Evolutionary conservation across 2,329 filamentous ascomycete species (phyloP).

Genomic region (Colletotrichum incanum): DNA sequence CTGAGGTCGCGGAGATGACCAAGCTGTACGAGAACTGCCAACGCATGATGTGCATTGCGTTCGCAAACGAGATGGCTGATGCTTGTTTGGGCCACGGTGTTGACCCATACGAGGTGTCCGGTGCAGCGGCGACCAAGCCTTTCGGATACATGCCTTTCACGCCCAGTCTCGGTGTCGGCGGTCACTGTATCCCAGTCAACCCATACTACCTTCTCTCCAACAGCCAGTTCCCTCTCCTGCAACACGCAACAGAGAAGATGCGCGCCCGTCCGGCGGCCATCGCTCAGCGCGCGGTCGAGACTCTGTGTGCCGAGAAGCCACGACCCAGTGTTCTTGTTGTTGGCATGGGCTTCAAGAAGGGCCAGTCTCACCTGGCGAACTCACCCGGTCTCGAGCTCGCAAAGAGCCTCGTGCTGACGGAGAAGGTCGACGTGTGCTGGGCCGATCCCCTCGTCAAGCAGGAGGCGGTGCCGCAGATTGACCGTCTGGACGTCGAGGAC

Average conservation of each 20-base stretch:
- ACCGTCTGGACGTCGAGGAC: conserved; percentile 53
- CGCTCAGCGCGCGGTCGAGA: conserved; percentile 54
- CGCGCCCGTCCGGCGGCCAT: conserved; percentile 58
- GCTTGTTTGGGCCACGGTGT: conserved; percentile 63
- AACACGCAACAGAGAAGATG: conserved; percentile 62
- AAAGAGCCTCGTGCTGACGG: conserved; percentile 53
- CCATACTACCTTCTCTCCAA: conserved; percentile 68
- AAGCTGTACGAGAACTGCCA: conserved; percentile 74
- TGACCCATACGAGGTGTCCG: conserved; percentile 66
- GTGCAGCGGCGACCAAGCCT: conserved; percentile 65
- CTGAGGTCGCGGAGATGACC: conserved; percentile 72
- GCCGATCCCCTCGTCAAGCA: conserved; percentile 62
- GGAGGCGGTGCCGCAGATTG: conserved; percentile 57
- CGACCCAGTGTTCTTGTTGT: conserved; percentile 59
- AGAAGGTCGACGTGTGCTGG: conserved; percentile 60
- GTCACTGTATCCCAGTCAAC: conserved; percentile 71
- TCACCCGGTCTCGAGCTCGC: conserved; percentile 63
- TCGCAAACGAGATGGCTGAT: conserved; percentile 71
- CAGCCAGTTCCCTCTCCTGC: conserved; percentile 62
- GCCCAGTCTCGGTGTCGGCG: conserved; percentile 67
- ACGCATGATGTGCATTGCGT: conserved; percentile 69
- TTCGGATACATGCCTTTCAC: conserved; percentile 67
- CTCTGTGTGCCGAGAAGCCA: conserved; percentile 46
- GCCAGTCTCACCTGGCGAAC: conserved; percentile 63
- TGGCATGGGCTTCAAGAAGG: conserved; percentile 66